These are phyloP conservation scores for Gossypium lobatum DNA, from an alignment of 441 rosid genomes.

Conservation along the genomic window DNA sequence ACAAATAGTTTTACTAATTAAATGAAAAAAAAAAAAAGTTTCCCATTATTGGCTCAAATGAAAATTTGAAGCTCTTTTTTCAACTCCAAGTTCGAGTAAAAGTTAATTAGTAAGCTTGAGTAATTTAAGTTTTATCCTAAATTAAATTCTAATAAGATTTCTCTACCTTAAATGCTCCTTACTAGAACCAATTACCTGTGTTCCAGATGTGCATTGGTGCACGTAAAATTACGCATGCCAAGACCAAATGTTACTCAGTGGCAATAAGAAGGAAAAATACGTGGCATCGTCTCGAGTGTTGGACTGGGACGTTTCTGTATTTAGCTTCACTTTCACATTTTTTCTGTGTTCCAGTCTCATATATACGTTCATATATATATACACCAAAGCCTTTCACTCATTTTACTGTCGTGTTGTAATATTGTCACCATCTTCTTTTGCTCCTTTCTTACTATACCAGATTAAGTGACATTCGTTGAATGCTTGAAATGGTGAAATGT, in stretches of 20 bases:
- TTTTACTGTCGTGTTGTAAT: neutral
- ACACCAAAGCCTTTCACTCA: neutral
- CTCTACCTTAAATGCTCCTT: neutral
- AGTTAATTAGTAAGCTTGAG: neutral
- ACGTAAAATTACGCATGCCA: slow-evolving; percentile 7
- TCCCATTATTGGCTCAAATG: too few relatives aligned
- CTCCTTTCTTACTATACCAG: neutral
- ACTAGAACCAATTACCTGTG: neutral
- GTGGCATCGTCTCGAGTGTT: neutral
- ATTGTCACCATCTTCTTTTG: neutral
- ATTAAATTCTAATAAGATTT: neutral
- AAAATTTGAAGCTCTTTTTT: neutral
- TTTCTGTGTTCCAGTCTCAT: neutral
- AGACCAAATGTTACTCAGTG: slow-evolving; percentile 11
- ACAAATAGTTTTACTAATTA: neutral
- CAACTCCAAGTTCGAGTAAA: neutral
- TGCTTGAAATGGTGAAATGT: neutral
- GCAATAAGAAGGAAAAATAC: neutral
- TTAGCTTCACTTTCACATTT: neutral
- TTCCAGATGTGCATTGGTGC: neutral
- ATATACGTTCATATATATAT: too few relatives aligned
- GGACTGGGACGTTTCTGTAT: neutral
- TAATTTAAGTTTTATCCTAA: neutral
- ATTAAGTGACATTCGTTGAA: neutral
- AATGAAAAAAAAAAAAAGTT: neutral